These are phyloP conservation scores for Aspergillus haitiensis DNA, from an alignment of 495 filamentous ascomycete species.

Conservation along the genomic window DNA sequence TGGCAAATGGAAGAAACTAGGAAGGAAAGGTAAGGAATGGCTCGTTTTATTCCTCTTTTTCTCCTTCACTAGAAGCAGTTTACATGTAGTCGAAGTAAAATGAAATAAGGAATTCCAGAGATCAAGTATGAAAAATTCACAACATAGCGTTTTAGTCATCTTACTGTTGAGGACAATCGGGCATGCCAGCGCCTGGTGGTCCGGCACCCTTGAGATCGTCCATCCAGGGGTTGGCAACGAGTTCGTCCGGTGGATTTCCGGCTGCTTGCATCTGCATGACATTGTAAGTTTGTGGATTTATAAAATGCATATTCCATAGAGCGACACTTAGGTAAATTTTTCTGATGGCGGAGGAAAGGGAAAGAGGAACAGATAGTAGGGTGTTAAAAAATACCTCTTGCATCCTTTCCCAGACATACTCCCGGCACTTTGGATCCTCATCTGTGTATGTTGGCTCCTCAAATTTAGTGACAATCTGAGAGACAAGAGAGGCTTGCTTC, in stretches of 20 bases:
- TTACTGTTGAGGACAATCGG: conserved; percentile 47
- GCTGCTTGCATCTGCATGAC: conserved; percentile 81
- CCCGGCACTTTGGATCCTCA: conserved; percentile 74
- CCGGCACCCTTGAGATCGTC: conserved; percentile 35
- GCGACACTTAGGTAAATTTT: too few species aligned
- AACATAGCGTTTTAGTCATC: too few species aligned
- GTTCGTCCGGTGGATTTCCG: conserved; percentile 83
- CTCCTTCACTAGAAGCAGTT: too few species aligned
- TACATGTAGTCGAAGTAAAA: too few species aligned
- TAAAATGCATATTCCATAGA: conserved; percentile 3
- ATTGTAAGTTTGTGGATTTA: conserved; percentile 16
- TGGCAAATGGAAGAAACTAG: neutral
- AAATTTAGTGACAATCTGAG: conserved; percentile 85
- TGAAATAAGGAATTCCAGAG: too few species aligned
- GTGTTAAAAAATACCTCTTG: conserved; percentile 70
- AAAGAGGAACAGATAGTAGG: neutral
- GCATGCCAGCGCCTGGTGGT: conserved; percentile 25
- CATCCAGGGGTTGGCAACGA: conserved; percentile 72
- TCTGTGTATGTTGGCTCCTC: conserved; percentile 77
- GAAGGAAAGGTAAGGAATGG: neutral
- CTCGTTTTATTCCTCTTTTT: neutral
- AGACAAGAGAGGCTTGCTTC: conserved; percentile 77
- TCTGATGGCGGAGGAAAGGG: conserved; percentile 8
- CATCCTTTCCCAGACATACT: conserved; percentile 96
- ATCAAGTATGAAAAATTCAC: too few species aligned